These are phyloP conservation scores for Trichocladium antarcticum DNA, from an alignment of 495 filamentous ascomycete genomes.

Conservation along the genomic window DNA sequence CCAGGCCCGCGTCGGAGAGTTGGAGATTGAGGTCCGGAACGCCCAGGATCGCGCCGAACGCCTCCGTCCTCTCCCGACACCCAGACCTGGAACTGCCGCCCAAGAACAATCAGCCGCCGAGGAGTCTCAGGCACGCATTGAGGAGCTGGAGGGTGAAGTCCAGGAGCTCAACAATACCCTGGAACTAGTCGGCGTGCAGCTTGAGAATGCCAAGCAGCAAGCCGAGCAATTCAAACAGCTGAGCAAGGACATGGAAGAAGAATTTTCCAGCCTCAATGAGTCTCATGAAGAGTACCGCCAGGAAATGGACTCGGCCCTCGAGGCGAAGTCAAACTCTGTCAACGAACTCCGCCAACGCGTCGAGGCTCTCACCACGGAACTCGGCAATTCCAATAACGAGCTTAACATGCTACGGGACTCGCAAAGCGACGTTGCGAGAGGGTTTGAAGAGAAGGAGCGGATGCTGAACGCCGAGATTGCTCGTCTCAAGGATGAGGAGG, in stretches of 20 bases:
- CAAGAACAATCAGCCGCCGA: constrained; percentile 38
- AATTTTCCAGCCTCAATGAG: constrained; percentile 64
- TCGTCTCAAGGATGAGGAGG: constrained; percentile 76
- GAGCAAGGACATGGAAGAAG: constrained; percentile 78
- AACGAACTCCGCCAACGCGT: constrained; percentile 68
- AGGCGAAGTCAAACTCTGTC: constrained; percentile 64
- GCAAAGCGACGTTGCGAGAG: constrained; percentile 60
- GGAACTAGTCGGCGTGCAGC: constrained; percentile 60
- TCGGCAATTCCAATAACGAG: constrained; percentile 67
- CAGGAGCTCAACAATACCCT: constrained; percentile 74
- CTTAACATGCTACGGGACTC: constrained; percentile 65
- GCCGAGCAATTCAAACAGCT: constrained; percentile 84
- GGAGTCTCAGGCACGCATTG: constrained; percentile 56
- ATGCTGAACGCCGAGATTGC: constrained; percentile 61
- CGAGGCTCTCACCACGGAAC: constrained; percentile 69
- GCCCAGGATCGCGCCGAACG: constrained; percentile 76
- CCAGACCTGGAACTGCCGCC: constrained; percentile 37
- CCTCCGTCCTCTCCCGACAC: constrained; percentile 61
- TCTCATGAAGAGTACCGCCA: constrained; percentile 76
- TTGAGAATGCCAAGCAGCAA: constrained; percentile 66
- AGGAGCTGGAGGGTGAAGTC: constrained; percentile 71
- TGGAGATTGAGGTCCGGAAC: constrained; percentile 73
- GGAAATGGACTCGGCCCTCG: constrained; percentile 63
- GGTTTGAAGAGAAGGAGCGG: constrained; percentile 68
- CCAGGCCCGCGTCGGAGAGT: constrained; percentile 74